Evolutionary conservation across 768 basidiomycete species (phyloP), one percentile per base, ranked within the genome.

Genomic region (Lactarius vividus): DNA sequence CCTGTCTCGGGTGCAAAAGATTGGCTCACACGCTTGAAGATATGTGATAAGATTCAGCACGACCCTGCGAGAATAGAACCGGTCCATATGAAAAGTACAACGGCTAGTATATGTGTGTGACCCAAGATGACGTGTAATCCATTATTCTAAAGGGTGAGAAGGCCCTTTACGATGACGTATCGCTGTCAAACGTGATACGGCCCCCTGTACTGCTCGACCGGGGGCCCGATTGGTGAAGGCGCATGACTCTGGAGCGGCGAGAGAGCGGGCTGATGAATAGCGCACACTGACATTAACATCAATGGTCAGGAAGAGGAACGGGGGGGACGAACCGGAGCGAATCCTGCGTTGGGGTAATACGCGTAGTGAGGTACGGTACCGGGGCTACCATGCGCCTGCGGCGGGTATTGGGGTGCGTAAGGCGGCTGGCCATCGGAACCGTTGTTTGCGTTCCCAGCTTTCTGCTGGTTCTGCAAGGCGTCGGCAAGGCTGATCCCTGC

Each of bases 351-450:
- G 8, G 65, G 59, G 10, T 61, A 28, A 9, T 61, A 65, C n/a
- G n/a, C 5, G 39, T 42, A 55, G 0, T 52, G 52, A 1, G 18
- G 13, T 8, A 13, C 18, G 31, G 3, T 0, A 18, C 6, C 4
- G n/a, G n/a, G n/a, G 20, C 23, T 28, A 35, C 37, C 23, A 52
- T 63, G 33, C 0, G 61, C 35, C 26, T 52, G 61, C 1, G 61
- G 65, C 4, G 61, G 65, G 42, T 63, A 66, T 37, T 59, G 65
- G 3, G 65, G 65, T 13, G 1, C 2, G 7, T 26, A 56, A 6
- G 53, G 31, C 0, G 33, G n/a, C 15, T 39, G 49, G 0, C 49
- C 52, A 1, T 26, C 55, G 10, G 11, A 13, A 0, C 46, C 49
- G 3, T 26, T 55, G 9, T 6, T 8, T 5, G 33, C 33, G 9